These are phyloP conservation scores for Alternaria dauci DNA, from an alignment of 2,329 filamentous ascomycete genomes.

Conservation along the genomic window DNA sequence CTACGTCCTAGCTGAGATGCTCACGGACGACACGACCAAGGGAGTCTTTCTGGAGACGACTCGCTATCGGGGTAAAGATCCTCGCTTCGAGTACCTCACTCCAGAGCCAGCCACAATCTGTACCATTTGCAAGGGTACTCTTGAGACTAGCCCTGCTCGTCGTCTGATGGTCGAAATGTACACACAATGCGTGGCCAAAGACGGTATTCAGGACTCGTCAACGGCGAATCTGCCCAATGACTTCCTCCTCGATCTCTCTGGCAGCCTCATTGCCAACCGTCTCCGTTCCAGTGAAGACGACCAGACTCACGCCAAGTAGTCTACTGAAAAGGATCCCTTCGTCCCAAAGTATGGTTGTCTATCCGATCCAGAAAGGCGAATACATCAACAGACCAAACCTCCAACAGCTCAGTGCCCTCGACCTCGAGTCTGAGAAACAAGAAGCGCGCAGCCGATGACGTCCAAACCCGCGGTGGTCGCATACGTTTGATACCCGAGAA, in stretches of 20 bases:
- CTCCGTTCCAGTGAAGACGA: background rate
- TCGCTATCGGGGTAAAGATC: background rate
- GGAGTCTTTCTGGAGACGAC: background rate
- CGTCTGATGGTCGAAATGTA: background rate
- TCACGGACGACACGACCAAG: background rate
- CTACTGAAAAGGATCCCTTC: background rate
- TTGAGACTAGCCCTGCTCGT: background rate
- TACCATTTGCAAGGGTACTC: background rate
- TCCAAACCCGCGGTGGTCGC: no score
- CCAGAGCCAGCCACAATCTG: background rate
- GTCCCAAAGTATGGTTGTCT: no score
- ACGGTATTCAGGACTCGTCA: background rate
- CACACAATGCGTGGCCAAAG: background rate
- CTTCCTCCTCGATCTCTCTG: background rate
- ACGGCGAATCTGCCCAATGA: background rate
- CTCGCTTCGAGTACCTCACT: background rate
- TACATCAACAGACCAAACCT: no score
- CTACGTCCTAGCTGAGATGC: background rate
- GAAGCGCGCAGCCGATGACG: no score
- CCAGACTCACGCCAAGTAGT: background rate
- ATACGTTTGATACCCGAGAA: no score
- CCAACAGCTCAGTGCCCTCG: no score
- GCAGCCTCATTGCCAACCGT: background rate
- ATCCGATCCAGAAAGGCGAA: no score
- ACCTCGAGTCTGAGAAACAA: no score